A percentile compares a stretch with the other conserved stretches of the same genome.
Conservation (phyloP, 2,329 filamentous ascomycete species). For the Apiospora malaysiana region DNA sequence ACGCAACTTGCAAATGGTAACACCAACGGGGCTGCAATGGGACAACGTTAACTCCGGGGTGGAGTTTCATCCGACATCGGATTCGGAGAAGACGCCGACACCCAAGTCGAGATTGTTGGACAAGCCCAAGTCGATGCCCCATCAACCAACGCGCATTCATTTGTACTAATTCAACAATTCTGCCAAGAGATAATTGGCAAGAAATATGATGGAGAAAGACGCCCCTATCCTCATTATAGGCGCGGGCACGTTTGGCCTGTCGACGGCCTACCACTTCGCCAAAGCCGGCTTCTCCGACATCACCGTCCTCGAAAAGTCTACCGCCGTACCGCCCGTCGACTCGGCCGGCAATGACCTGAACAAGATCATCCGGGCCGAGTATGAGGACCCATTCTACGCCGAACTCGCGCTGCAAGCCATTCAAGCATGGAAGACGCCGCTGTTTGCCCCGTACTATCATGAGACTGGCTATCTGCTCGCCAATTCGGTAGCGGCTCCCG, state of each 20-base stretch:
- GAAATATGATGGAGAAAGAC: background rate
- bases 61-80: conserved; percentile 11
- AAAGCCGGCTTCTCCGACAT: conserved; percentile 58
- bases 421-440: conserved; percentile 54
- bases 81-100: conserved; percentile 11
- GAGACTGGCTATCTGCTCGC: conserved; percentile 45
- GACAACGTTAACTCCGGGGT: background rate
- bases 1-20: background rate
- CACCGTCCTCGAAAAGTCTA: conserved; percentile 62
- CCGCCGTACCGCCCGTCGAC: conserved; percentile 52
- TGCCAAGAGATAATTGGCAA: no score
- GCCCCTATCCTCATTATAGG: conserved; percentile 59
- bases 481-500: conserved; percentile 39
- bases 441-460: conserved; percentile 55
- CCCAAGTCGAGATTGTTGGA: background rate
- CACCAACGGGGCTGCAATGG: background rate
- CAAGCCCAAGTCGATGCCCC: background rate
- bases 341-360: conserved; percentile 77
- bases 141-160: background rate
- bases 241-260: conserved; percentile 69
- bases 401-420: conserved; percentile 69
- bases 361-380: conserved; percentile 74
- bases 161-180: no score
- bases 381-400: conserved; percentile 68
- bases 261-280: conserved; percentile 67